Evolutionary conservation across 495 filamentous ascomycete species (phyloP), one percentile per base, ranked within the genome.

Genomic region (Talaromyces stipitatus): DNA sequence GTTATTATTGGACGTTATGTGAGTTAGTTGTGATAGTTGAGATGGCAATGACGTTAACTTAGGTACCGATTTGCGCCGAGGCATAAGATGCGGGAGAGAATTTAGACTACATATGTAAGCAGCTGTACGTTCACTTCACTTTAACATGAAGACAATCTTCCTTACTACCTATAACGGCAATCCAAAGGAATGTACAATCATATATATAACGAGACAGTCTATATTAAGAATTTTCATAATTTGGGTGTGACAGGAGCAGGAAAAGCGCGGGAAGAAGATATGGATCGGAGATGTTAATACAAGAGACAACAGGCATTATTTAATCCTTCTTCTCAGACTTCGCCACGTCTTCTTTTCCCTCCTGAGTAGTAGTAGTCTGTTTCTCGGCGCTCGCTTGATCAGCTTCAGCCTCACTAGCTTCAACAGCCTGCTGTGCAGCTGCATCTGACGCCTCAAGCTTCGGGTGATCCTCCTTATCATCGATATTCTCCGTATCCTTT

Each of bases 401-500:
- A 11, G 47, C 33, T 32, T 50, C 56, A 4, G 56, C 56, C 22
- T 58, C 56, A 54, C 23, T 53, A n/a, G 56, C 56, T 29, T 58
- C 56, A 18, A 29, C 22, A 54, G 33, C 32, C 32, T 58, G 56
- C 26, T 58, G 56, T 7, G 26, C 30, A 28, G 20, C 29, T 14
- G 10, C 29, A 50, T 48, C 41, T 0, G 43, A 38, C 20, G 43
- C 33, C 12, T 55, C 58, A 0, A 45, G 16, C 52, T 50, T 56
- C 8, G 22, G 47, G 1, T 43, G 20, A 9, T 77, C 75, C 28
- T 78, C 73, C 70, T 82, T 92, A 69, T 97, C 84, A 59, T 98
- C 92, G 32, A 91, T 92, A 63, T 98, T 77, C 78, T 90, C 69
- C 72, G 79, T 71, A 78, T 96, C 76, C 82, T 91, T 78, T 67